phyloP scores from a whole-genome alignment of 2,329 filamentous ascomycete species.

The Cadophora malorum region DNA sequence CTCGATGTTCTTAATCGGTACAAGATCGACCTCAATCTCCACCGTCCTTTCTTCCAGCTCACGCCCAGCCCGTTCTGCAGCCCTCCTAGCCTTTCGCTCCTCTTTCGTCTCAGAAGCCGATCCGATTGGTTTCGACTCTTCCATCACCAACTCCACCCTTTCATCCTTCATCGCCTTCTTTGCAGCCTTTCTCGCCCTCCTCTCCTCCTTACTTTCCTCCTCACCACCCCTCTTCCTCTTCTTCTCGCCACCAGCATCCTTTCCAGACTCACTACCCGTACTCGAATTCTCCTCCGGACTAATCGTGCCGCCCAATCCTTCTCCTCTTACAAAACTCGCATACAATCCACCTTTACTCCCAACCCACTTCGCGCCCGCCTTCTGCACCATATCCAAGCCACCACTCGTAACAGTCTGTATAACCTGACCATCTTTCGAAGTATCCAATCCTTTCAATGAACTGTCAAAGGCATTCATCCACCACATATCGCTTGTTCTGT shows the following conservation, averaged over 20 bases:
- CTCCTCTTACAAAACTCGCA: conserved; percentile 83
- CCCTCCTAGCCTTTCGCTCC: conserved; percentile 22
- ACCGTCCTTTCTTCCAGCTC: conserved; percentile 36
- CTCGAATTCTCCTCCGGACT: conserved; percentile 34
- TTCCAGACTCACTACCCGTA: conserved; percentile 29
- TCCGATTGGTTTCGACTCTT: conserved; percentile 38
- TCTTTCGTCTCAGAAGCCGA: conserved; percentile 38
- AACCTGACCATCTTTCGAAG: conserved; percentile 60
- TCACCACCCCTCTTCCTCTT: conserved; percentile 45
- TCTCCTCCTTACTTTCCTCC: conserved; percentile 47
- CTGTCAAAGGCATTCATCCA: conserved; percentile 96
- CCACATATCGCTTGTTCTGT: conserved; percentile 80
- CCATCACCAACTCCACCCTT: conserved; percentile 38
- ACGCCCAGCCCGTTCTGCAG: conserved; percentile 20
- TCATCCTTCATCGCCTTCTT: conserved; percentile 42
- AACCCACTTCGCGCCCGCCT: conserved; percentile 62
- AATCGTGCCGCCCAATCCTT: conserved; percentile 76
- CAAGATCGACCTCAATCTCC: conserved; percentile 9
- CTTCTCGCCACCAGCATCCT: conserved; percentile 37
- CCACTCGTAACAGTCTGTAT: conserved; percentile 62
- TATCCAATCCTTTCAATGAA: conserved; percentile 81
- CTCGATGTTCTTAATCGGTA: neutral
- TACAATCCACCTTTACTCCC: conserved; percentile 67
- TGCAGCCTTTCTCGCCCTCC: conserved; percentile 48
- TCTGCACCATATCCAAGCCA: conserved; percentile 62